Evolutionary conservation across 2,329 filamentous ascomycete genomes (phyloP).

Genomic region (Fusarium neocosmosporiellum): DNA sequence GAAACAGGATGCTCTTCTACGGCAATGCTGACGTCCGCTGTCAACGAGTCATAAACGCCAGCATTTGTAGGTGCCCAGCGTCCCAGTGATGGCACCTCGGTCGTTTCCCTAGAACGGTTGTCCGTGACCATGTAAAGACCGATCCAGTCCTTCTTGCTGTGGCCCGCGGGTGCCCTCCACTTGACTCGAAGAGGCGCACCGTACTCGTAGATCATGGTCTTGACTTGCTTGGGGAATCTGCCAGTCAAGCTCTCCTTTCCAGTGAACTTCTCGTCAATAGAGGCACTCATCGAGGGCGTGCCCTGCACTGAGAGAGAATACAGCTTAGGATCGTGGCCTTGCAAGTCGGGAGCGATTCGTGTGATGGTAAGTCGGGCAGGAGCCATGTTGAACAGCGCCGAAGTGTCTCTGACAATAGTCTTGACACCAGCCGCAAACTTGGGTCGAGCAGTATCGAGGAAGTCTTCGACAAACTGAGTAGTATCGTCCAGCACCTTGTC

Average conservation of each 20-base stretch:
- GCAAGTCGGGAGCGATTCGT: constrained; percentile 80
- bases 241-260: constrained; percentile 80
- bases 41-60: constrained; percentile 79
- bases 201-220: constrained; percentile 86
- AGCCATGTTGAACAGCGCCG: constrained; percentile 88
- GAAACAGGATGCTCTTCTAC: constrained; percentile 71
- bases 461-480: constrained; percentile 89
- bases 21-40: constrained; percentile 81
- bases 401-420: constrained; percentile 88
- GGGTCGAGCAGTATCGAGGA: constrained; percentile 85
- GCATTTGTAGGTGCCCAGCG: constrained; percentile 88
- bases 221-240: constrained; percentile 75
- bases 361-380: constrained; percentile 88
- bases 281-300: constrained; percentile 62
- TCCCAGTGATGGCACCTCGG: constrained; percentile 85
- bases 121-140: constrained; percentile 96
- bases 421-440: constrained; percentile 89
- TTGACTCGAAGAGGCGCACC: constrained; percentile 89
- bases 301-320: constrained; percentile 83
- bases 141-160: constrained; percentile 94
- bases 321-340: constrained; percentile 80
- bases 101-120: constrained; percentile 86
- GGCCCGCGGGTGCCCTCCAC: constrained; percentile 89
- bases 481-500: constrained; percentile 90
- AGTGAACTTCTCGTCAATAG: constrained; percentile 69